Conservation (phyloP, 1,139 yeast species). For the Kurtzmaniella quercitrusa region DNA sequence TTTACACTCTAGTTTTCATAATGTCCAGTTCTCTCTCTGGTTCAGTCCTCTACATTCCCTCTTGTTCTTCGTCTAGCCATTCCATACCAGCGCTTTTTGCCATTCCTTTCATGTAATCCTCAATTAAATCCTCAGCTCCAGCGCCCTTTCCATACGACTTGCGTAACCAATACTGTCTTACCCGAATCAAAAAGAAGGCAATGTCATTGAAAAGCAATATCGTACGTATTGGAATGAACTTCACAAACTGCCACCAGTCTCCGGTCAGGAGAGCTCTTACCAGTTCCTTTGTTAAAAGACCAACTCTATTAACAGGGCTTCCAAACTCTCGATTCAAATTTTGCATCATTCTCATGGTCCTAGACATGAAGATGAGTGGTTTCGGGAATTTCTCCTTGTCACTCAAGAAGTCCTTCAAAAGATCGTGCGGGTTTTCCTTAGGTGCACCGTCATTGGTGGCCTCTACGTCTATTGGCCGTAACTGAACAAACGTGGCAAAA, state of each 20-base stretch:
- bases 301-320: constrained; percentile 70
- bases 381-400: constrained; percentile 67
- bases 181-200: constrained; percentile 35
- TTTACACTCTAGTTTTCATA: too few species aligned
- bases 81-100: constrained; percentile 41
- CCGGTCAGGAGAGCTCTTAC: constrained; percentile 19
- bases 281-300: constrained; percentile 57
- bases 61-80: constrained; percentile 10
- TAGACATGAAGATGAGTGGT: constrained; percentile 58
- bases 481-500: constrained; percentile 55
- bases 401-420: constrained; percentile 41
- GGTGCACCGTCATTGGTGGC: constrained; percentile 20
- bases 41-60: not conserved
- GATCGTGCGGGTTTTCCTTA: constrained; percentile 16
- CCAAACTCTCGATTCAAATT: constrained; percentile 62
- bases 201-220: constrained; percentile 41
- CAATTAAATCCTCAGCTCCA: constrained; percentile 48
- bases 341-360: constrained; percentile 74
- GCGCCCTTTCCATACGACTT: constrained; percentile 29
- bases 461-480: constrained; percentile 37
- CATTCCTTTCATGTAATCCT: constrained; percentile 37
- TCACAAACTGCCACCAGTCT: constrained; percentile 20
- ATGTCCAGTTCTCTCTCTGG: not conserved
- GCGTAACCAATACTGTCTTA: constrained; percentile 34
- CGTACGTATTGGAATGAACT: constrained; percentile 23